Evolutionary conservation across 2,329 filamentous ascomycete species (phyloP), one percentile per base, ranked within the genome.

Genomic region (Microsporum ferrugineum): DNA sequence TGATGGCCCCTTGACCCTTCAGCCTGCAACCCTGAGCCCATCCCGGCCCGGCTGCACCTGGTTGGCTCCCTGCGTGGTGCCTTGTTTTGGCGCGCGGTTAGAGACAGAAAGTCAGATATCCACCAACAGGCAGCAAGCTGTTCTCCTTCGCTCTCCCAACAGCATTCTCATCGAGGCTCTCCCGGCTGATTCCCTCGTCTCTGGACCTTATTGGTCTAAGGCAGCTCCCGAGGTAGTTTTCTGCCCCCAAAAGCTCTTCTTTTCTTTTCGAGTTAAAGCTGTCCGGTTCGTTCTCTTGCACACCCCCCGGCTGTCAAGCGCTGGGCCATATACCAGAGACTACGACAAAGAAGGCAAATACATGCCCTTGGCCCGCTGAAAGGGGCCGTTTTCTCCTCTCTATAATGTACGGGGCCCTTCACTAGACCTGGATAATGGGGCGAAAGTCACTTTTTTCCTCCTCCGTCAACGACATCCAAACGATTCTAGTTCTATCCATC

Each of bases 41-140:
- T 55, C n/a, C 49, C 51, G 51, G 2, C 14, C 39, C 39, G 14
- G 51, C 51, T 55, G 51, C 33, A 17, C 4, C 51, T 55, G 51
- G 51, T 55, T 55, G 51, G 51, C 33, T 31, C 31, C 31, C 33
- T 34, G 51, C 7, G 51, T 55, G 12, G 31, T 55, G 29, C 31
- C 0, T 55, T 8, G 17, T 3, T 47, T 55, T 55, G 51, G 51
- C 51, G 51, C 51, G 51, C 51, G 51, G 51, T 55, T 55, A 55
- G 51, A 55, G 51, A 55, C 51, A 14, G 49, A 55, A 55, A 55
- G 51, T 55, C 51, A 55, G 51, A 55, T 55, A 55, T 55, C 51
- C 51, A 55, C 51, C 33, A 36, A 36, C 29, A 55, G 51, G 14
- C 51, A 17, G 12, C 51, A 34, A 31, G 31, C 51, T 31, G 12